Evolutionary conservation across 148 eudicot genomes (phyloP).

Genomic region (Rheum nobile): DNA sequence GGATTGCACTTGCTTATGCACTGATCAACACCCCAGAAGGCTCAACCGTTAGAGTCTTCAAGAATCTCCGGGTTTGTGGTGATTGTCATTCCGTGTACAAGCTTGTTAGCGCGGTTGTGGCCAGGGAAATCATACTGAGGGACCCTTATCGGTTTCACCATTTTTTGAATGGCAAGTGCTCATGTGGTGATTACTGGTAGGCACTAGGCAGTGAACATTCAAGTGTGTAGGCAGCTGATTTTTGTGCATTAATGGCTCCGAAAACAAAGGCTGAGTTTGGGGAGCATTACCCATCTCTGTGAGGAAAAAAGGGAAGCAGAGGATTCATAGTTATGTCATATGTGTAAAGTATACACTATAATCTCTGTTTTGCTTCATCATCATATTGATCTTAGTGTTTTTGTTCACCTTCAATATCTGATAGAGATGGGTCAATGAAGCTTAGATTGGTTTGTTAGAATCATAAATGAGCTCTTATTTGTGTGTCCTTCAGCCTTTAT

Average conservation of each 20-base stretch:
- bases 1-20: constrained; percentile 61
- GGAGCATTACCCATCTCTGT: too few species aligned
- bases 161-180: constrained; percentile 49
- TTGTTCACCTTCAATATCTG: neutral
- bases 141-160: constrained; percentile 69
- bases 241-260: neutral
- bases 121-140: constrained; percentile 37
- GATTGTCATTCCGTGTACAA: constrained; percentile 67
- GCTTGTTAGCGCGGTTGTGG: constrained; percentile 37
- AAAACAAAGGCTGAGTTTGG: too few species aligned
- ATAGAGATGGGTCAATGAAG: neutral
- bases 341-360: neutral
- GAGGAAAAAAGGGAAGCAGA: neutral
- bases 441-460: neutral
- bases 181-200: constrained; percentile 74
- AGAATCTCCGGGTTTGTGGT: constrained; percentile 70
- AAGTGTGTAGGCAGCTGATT: too few species aligned
- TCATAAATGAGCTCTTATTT: neutral
- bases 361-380: neutral
- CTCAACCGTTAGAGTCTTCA: constrained; percentile 44
- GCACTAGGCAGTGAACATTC: too few species aligned
- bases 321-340: neutral
- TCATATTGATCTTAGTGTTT: neutral
- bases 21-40: constrained; percentile 40
- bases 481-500: neutral